Base-by-base conservation (phyloP, 805 yeast genomes). In the Ogataea nonfermentans region DNA sequence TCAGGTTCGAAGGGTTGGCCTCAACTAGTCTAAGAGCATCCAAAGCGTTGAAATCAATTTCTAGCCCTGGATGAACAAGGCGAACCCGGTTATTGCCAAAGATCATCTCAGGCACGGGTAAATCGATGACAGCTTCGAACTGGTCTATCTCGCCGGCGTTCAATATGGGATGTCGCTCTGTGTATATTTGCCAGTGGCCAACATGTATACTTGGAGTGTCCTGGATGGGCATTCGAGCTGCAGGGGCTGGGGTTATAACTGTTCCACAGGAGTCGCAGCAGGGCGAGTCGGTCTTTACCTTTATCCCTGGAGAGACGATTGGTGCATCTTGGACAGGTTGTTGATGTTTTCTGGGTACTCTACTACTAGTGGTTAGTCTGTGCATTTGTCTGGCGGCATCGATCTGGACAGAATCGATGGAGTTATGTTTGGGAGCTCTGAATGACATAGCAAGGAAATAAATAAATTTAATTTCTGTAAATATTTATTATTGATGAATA, bases 21-120 rank as follows among this genome's bases (percentile, higher is more conserved):
- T 65, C 65, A 3, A 85, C 90, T 29, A 66, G 53, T 42, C 72
- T 76, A 38, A 84, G 62, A 0, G 95, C 96, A 55, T 84, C 93
- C 29, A 81, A 64, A 0, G 96, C 81, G 56, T 84, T 81, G 62
- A 90, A 89, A 29, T 68, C 71, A 10, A 91, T 70, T n/a, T 47
- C 52, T 17, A 59, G 56, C 20, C 43, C 27, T 3, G 25, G 59
- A 45, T 44, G 44, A 32, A 42, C 44, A 7, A 76, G 24, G 63
- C 70, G 73, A 9, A 89, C 78, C 41, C 64, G 63, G 56, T 85
- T 90, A 50, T 85, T 78, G 8, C 98, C 98, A 65, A 93, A 93
- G 5, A 93, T 89, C 98, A 93, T 93, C 60, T 93, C 99, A 0
- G 99, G 99, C 29, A 91, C 64, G 0, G 98, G 95, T 46, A 91